Evolutionary conservation across 805 yeast genomes (phyloP).

Genomic region (Candida vartiovaarae): DNA sequence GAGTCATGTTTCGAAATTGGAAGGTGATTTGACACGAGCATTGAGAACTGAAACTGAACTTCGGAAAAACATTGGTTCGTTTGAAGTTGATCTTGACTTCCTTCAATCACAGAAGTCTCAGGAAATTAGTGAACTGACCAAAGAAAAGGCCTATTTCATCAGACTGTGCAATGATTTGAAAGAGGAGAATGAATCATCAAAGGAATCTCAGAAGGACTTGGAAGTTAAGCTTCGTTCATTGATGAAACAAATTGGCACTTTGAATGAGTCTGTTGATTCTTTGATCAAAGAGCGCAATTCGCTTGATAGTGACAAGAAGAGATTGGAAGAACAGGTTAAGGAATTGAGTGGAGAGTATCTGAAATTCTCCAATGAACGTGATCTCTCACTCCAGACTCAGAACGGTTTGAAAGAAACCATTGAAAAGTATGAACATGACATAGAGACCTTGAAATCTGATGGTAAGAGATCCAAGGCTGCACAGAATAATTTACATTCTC

Average conservation of each 20-base stretch:
- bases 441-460: constrained; percentile 25
- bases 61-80: constrained; percentile 54
- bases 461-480: constrained; percentile 18
- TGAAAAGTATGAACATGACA: constrained; percentile 24
- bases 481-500: constrained; percentile 20
- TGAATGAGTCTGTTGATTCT: constrained; percentile 55
- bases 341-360: constrained; percentile 35
- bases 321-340: constrained; percentile 37
- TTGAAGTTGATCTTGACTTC: constrained; percentile 54
- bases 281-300: constrained; percentile 57
- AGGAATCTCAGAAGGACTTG: constrained; percentile 38
- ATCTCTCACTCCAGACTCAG: constrained; percentile 13
- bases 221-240: constrained; percentile 38
- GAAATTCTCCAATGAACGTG: constrained; percentile 27
- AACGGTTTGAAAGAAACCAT: constrained; percentile 15
- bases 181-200: constrained; percentile 36
- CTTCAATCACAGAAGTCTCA: constrained; percentile 32
- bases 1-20: constrained; percentile 46
- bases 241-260: constrained; percentile 44
- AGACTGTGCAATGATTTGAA: constrained; percentile 34
- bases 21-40: constrained; percentile 44
- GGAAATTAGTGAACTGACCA: constrained; percentile 31
- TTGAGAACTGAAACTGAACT: constrained; percentile 60
- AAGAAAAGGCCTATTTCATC: constrained; percentile 36
- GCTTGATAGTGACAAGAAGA: constrained; percentile 42